Conservation (phyloP, 208 protist species). For the Angomonas ambiguus region DNA sequence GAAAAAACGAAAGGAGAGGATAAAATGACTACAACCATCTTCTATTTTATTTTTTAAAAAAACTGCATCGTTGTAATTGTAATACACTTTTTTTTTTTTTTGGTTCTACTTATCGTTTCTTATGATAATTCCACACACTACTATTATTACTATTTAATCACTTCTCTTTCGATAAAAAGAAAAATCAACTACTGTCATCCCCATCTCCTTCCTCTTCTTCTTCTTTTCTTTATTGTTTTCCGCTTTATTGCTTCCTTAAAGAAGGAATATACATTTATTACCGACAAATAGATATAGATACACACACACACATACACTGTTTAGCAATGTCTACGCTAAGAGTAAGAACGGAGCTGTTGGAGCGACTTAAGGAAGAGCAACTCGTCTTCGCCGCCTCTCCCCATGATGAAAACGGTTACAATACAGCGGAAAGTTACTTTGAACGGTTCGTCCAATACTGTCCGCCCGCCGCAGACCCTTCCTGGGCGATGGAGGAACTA, state of each 20-base stretch:
- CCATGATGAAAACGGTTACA: neutral
- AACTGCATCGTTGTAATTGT: neutral
- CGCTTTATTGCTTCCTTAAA: neutral
- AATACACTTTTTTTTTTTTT: slow-evolving; percentile 9
- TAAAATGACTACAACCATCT: neutral
- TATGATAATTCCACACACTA: neutral
- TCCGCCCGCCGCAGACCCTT: slow-evolving; percentile 42
- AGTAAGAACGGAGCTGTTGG: slow-evolving; percentile 22
- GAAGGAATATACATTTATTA: neutral
- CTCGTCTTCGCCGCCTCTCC: neutral
- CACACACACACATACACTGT: no score
- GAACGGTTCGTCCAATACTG: slow-evolving; percentile 32
- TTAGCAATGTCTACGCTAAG: neutral
- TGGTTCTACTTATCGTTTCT: slow-evolving; percentile 7
- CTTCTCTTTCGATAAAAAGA: no score
- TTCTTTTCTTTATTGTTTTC: slow-evolving; percentile 2
- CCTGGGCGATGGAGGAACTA: slow-evolving; percentile 86
- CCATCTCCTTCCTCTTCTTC: slow-evolving; percentile 9
- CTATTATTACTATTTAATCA: neutral
- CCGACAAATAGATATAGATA: slow-evolving; percentile 4
- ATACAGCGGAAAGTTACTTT: neutral
- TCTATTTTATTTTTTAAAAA: neutral
- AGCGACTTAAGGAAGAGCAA: slow-evolving; percentile 14
- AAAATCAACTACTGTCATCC: slow-evolving; percentile 1
- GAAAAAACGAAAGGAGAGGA: neutral